phyloP scores from a whole-genome alignment of 1,284 basidiomycete species.

The Paramarasmius palmivorus region DNA sequence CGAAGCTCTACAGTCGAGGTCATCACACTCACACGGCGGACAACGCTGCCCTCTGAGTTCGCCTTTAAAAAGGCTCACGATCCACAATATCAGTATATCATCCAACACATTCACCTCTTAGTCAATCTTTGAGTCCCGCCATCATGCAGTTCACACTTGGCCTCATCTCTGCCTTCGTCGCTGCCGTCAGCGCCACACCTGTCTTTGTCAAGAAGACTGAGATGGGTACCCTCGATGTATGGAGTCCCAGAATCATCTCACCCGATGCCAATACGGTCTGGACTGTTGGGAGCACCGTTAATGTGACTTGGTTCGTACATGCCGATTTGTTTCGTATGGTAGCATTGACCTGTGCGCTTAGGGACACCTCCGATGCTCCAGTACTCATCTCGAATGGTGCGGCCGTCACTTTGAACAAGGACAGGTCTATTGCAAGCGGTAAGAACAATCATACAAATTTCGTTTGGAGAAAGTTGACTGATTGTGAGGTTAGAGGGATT shows the following conservation, averaged over 20 bases:
- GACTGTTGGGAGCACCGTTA: slow-evolving; percentile 8
- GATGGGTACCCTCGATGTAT: slow-evolving; percentile 11
- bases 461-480: neutral
- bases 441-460: neutral
- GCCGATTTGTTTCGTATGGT: neutral
- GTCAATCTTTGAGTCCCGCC: too few relatives aligned
- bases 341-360: neutral
- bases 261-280: slow-evolving; percentile 11
- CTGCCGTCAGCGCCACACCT: neutral
- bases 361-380: slow-evolving; percentile 13
- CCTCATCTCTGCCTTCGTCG: neutral
- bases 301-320: slow-evolving; percentile 14
- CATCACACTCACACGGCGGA: too few relatives aligned
- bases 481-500: neutral
- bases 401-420: neutral
- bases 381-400: slow-evolving; percentile 5
- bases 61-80: neutral
- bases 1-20: too few relatives aligned
- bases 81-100: neutral
- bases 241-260: slow-evolving; percentile 10
- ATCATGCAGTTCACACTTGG: slow-evolving; percentile 1
- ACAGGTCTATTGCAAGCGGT: neutral
- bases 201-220: neutral
- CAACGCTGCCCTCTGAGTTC: too few relatives aligned
- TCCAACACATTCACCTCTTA: neutral